Base-by-base conservation (phyloP, 306 rosid species). In the Coriaria nepalensis region DNA sequence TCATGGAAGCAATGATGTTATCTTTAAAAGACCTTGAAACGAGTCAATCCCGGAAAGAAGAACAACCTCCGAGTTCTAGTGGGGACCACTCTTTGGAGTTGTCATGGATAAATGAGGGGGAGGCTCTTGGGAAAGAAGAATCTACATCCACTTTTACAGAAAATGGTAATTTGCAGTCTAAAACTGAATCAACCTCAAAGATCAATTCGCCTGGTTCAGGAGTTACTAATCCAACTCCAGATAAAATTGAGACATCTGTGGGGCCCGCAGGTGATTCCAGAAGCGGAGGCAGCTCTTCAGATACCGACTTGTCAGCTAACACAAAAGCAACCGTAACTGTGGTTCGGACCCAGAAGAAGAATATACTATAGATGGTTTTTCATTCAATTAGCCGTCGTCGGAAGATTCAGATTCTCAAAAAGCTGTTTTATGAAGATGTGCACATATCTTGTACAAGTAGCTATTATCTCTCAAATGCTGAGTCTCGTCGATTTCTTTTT, bases 301-400 rank as follows among this genome's bases (percentile, higher is more conserved):
- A 82, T 50, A 54, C 77, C 8, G 96, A 92, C 68, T 61, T 92
- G 72, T 92, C 98, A 36, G 81, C 86, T 37, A 69, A 71, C 10
- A 92, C 96, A 4, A 92, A 71, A 63, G 96, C 94, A 33, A 75
- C 94, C 1, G 47, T 92, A 53, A 82, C 87, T 14, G 93, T 82
- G 35, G 72, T 71, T 29, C 78, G 70, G 49, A 82, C 65, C 67
- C 96, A n/a, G n/a, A 94, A 6, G 34, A 81, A 39, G 29, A 78
- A 65, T 76, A 82, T 73, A 66, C 77, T 65, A 69, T 77, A 75
- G 80, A 75, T 1, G 78, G 94, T 56, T 67, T 90, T n/a, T n/a
- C n/a, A n/a, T n/a, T n/a, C n/a, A n/a, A n/a, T n/a, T n/a, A n/a
- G n/a, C n/a, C n/a, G n/a, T n/a, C n/a, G n/a, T n/a, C n/a, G n/a